These are phyloP conservation scores for Avena atlantica DNA, from an alignment of 176 grass and related monocot species.

Conservation along the genomic window DNA sequence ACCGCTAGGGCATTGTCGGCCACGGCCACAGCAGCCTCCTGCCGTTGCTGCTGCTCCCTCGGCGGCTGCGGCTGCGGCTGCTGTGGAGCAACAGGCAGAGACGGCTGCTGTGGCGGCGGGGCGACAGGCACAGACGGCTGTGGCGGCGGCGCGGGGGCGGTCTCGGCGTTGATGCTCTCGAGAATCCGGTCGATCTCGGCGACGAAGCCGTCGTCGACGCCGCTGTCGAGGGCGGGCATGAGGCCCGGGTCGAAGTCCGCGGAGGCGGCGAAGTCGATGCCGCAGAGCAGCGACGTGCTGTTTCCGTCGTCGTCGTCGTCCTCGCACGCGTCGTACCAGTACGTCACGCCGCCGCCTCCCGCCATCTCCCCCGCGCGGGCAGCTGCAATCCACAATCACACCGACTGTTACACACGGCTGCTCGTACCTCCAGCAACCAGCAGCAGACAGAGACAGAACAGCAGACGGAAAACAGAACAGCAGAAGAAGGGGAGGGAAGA, in stretches of 20 bases:
- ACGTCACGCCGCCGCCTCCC: conserved; percentile 50
- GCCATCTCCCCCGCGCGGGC: conserved; percentile 36
- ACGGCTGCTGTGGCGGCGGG: neutral
- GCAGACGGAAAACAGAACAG: neutral
- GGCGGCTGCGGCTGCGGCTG: conserved; percentile 26
- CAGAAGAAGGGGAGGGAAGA: neutral
- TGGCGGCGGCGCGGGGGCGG: neutral
- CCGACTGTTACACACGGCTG: conserved; percentile 23
- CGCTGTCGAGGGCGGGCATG: conserved; percentile 61
- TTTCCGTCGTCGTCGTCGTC: conserved; percentile 42
- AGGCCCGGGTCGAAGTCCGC: conserved; percentile 72
- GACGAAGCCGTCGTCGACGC: conserved; percentile 78
- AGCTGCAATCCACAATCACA: conserved; percentile 29
- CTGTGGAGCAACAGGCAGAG: neutral
- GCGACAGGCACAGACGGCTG: neutral
- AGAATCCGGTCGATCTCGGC: conserved; percentile 93
- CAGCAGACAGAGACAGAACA: neutral
- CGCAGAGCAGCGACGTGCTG: conserved; percentile 55
- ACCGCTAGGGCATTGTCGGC: conserved; percentile 30
- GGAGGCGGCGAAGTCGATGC: conserved; percentile 71
- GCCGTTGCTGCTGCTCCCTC: neutral
- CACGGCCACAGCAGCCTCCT: neutral
- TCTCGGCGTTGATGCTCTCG: conserved; percentile 89
- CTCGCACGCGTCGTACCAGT: conserved; percentile 97
- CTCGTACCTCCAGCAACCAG: neutral